Base-by-base conservation (phyloP, 176 grass and related monocot species). In the Eleusine coracana region DNA sequence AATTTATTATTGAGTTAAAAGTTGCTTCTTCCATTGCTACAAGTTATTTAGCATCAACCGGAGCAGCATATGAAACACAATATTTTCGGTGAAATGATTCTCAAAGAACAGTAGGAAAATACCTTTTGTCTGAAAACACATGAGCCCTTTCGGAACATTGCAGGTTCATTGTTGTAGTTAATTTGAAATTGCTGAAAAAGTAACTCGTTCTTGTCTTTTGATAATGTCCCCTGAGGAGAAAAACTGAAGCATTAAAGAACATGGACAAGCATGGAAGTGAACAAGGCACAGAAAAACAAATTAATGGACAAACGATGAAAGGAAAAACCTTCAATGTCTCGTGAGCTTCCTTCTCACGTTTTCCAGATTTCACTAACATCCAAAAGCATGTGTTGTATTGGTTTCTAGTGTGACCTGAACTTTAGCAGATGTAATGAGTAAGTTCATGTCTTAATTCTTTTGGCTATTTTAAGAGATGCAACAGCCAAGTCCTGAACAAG, bases 301-400 rank as follows among this genome's bases (percentile, higher is more conserved):
- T 68, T 74, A 71, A 14, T 46, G 54, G 11, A 28, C 54, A 82
- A 76, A 79, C 62, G 71, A 78, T 75, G 74, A 75, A 73, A 76
- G 5, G 21, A 59, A 80, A 84, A 80, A 97, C 94, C 94, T 94
- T 90, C 10, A 97, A 66, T 73, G 80, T 82, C 31, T 87, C 83
- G 55, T 94, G 90, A 78, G 94, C 89, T 87, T 92, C 92, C 60
- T 70, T 85, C 77, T 92, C 77, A 3, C 87, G 80, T 88, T 90
- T 92, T 73, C 94, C 94, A 73, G 89, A 97, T 71, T 94, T 97
- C 63, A 97, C 85, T 77, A 97, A 69, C 92, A 92, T 90, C 92
- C 94, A 97, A 34, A 97, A 96, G 44, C 89, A 94, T 80, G 89
- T 94, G 71, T 85, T 94, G 71, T 94, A 94, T 82, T 97, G 94